Evolutionary conservation across 768 basidiomycete species (phyloP), one percentile per base, ranked within the genome.

Genomic region (Polyporus arcularius): DNA sequence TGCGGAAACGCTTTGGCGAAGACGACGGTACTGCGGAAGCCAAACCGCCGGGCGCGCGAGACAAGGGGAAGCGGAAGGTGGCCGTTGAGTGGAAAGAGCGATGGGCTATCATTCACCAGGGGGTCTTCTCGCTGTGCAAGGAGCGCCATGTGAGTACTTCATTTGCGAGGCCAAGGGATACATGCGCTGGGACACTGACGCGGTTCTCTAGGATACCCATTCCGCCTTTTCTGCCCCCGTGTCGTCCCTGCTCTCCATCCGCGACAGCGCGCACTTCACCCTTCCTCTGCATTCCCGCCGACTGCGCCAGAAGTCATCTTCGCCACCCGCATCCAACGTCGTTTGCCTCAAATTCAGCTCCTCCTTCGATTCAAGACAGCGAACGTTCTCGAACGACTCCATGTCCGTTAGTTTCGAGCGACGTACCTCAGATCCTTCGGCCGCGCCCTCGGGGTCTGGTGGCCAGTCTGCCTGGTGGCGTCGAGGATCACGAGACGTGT

Each of bases 71-170:
- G 57, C 61, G 59, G 32, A 63, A 64, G 68, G 66, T 70, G 63
- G 79, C 78, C 58, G 60, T 83, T 9, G 87, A 87, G 52, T 90
- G 89, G 89, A 79, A 80, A 45, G 77, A 83, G 16, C 74, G 85
- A 4, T 88, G 85, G 83, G 75, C 85, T 46, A 75, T 88, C n/a
- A 79, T 90, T 31, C 75, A 78, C 55, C 80, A 84, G 26, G 87
- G 85, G 0, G 66, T 76, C 21, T 69, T 90, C n/a, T 77, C 73
- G 53, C 68, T 90, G 15, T 84, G 77, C 65, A 84, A 80, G 66
- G 77, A 81, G 28, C 78, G 80, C 31, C 72, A 78, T 60, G 89
- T 88, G 66, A 55, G 80, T 75, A 28, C 30, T 54, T 53, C 48
- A 43, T 14, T 18, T 18, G 4, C n/a, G n/a, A 4, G 16, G 35